A percentile compares a stretch with the other conserved stretches of the same genome.
phyloP scores from a whole-genome alignment of 331 rosid genomes.

The Cydonia oblonga region DNA sequence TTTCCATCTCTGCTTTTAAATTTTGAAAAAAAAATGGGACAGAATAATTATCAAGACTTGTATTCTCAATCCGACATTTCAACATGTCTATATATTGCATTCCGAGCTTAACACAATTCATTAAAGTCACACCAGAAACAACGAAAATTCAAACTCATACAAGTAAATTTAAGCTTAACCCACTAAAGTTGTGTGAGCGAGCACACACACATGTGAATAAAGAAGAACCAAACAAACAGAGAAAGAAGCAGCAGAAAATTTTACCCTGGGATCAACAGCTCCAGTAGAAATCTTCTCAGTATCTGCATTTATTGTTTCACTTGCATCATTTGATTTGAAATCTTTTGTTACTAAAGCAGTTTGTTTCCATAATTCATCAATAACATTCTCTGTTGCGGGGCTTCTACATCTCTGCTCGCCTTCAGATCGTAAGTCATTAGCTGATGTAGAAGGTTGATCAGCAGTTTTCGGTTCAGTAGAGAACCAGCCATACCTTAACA shows the following conservation, averaged over 20 bases:
- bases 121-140: neutral
- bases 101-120: neutral
- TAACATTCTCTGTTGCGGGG: conserved; percentile 10
- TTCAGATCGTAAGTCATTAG: conserved; percentile 21
- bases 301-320: conserved; percentile 21
- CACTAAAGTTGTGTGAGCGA: neutral
- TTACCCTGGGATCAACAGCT: conserved; percentile 26
- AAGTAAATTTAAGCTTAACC: neutral
- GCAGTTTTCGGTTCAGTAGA: conserved; percentile 15
- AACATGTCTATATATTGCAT: neutral
- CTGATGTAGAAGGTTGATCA: conserved; percentile 19
- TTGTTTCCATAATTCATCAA: conserved; percentile 16
- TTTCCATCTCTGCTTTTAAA: neutral
- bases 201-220: neutral
- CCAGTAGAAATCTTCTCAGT: conserved; percentile 24
- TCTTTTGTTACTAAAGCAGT: conserved; percentile 18
- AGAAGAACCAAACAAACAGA: neutral
- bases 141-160: neutral
- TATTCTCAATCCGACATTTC: conserved; percentile 1
- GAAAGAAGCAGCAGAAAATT: neutral
- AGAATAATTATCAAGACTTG: neutral
- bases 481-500: conserved; percentile 80
- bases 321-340: conserved; percentile 17
- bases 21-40: neutral
- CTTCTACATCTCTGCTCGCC: conserved; percentile 14